Base-by-base conservation (phyloP, 805 yeast genomes). In the Candida insectorum region DNA sequence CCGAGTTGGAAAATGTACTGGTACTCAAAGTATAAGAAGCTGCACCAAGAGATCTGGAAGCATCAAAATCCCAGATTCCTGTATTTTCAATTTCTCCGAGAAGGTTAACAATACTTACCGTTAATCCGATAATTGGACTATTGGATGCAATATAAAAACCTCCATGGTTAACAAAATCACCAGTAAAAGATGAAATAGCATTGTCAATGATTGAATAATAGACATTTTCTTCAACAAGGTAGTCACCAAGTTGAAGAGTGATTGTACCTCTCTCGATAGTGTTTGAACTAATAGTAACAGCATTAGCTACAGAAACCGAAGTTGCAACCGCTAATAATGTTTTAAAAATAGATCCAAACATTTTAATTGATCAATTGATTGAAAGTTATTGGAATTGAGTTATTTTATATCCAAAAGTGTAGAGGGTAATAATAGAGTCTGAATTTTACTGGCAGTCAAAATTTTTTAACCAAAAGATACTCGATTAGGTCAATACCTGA, bases 121-220 rank as follows among this genome's bases (percentile, higher is more conserved):
- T 40, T 25, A 49, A 44, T 8, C 51, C 49, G 25, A 48, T 19
- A 2, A 40, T 26, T 6, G 36, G 17, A 12, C 37, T 41, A 10
- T 44, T 27, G n/a, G 51, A 37, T 6, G 54, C 35, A 16, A 55
- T 42, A 23, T 49, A 54, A 20, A 52, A 47, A 4, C 41, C 47
- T 22, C 59, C 60, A 8, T 48, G 42, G 22, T 34, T 44, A 31
- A 41, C 30, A 14, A 58, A 39, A 14, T 27, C 16, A 21, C 65
- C 62, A 26, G 48, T 40, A 14, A 56, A 35, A 11, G 40, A 36
- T 8, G 48, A 38, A n/a, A 43, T 6, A 5, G 50, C 42, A 32
- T 50, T 51, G 30, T 52, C 43, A 25, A 56, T 43, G 21, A 57
- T 52, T 9, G 62, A 54, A 43, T 50, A 56, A 31, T 43, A 49